Base-by-base conservation (phyloP, 164 flowering plant genomes). In the Chimonanthus salicifolius region DNA sequence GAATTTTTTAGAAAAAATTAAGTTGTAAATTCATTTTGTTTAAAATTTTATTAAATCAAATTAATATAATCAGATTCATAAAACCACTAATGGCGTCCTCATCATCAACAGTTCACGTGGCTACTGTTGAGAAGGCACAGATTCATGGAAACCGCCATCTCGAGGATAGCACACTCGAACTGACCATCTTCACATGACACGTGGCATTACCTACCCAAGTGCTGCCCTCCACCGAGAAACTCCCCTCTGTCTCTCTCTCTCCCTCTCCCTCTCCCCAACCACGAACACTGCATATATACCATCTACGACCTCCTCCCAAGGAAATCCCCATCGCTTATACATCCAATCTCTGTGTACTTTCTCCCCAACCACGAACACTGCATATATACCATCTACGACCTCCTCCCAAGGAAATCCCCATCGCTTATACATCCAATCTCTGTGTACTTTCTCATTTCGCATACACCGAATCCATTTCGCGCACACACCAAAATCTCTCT, bases 141-240 rank as follows among this genome's bases (percentile, higher is more conserved):
- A 5, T 63, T 63, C 66, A 33, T 2, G 46, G 66, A 20, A 63
- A 20, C 66, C 44, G 44, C 66, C 11, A 63, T 63, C 66, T 20
- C 4, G 90, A 4, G 89, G 89, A 45, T 80, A 83, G 4, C 90
- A 91, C 60, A 85, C 73, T 43, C 64, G 44, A 60, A 4, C 73
- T 60, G 49, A 60, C 66, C 73, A 11, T 71, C 66, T 2, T 3
- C 13, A 18, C 11, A 9, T 54, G 33, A 65, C 75, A 66, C 68
- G 74, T 72, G 74, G 21, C 58, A 1, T 18, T 4, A 5, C 46
- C 60, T 48, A 16, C 49, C 68, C 68, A 21, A 43, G 74, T 64
- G 68, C 67, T 10, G 5, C 67, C 74, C 11, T 62, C 43, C 68
- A 46, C 47, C 71, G 3, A 47, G 9, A 5, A 46, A 58, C 13